Conservation (phyloP, 2,329 filamentous ascomycete species). For the Colletotrichum endophyticum region DNA sequence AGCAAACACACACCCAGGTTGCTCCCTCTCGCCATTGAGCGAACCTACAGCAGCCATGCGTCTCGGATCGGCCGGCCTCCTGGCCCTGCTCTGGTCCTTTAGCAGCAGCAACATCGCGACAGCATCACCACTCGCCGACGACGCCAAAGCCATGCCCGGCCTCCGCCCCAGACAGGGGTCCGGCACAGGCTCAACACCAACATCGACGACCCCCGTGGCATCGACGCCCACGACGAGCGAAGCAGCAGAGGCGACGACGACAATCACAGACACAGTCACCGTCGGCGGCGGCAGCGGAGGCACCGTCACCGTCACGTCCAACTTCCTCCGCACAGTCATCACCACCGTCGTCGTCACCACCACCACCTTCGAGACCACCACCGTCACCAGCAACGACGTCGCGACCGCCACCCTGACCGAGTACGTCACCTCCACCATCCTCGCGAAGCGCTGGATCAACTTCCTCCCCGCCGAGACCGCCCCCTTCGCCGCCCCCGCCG, state of each 20-base stretch:
- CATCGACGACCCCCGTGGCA: not conserved
- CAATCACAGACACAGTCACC: not conserved
- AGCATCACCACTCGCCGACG: not conserved
- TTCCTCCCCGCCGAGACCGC: constrained; percentile 30
- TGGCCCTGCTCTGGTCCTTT: constrained; percentile 15
- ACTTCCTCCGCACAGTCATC: constrained; percentile 19
- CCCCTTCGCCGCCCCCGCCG: constrained; percentile 22
- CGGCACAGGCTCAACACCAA: not conserved
- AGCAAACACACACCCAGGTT: not conserved
- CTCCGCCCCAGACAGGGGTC: constrained; percentile 1
- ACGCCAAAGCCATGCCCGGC: not conserved
- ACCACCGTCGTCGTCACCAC: constrained; percentile 38
- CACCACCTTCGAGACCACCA: constrained; percentile 39
- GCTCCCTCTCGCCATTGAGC: not conserved
- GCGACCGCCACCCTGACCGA: constrained; percentile 39
- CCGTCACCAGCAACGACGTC: constrained; percentile 38
- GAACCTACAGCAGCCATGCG: constrained; percentile 6
- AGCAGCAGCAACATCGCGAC: not conserved
- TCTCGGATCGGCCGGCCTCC: constrained; percentile 10
- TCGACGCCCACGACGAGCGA: not conserved
- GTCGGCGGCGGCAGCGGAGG: constrained; percentile 1
- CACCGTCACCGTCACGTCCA: constrained; percentile 9
- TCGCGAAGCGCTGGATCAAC: constrained; percentile 36
- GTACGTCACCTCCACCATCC: constrained; percentile 38
- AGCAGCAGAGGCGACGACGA: not conserved